Conservation (phyloP, 345 rosid genomes). For the Boechera stricta region DNA sequence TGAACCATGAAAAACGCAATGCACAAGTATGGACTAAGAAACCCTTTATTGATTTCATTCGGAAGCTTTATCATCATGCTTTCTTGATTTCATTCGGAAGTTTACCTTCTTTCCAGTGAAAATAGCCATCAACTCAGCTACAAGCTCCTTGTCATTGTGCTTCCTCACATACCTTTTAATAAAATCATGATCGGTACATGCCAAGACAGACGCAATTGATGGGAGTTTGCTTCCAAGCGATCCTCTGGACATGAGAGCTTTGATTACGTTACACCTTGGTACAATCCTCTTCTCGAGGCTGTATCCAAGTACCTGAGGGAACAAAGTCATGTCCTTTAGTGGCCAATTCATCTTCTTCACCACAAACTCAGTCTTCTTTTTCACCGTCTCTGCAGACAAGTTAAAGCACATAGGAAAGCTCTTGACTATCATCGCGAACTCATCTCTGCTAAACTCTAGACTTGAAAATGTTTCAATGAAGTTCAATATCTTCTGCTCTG, state of each 20-base stretch:
- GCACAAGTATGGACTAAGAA: not conserved
- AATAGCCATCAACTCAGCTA: not conserved
- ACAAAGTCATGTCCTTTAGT: not conserved
- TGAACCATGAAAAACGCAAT: too few relatives aligned
- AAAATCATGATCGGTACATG: not conserved
- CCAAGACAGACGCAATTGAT: not conserved
- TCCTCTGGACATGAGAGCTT: not conserved
- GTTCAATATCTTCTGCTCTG: conserved; percentile 32
- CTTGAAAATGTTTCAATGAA: conserved; percentile 36
- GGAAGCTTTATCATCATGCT: not conserved
- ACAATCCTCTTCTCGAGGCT: not conserved
- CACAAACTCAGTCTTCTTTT: not conserved
- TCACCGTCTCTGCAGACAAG: not conserved
- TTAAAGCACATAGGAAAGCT: not conserved
- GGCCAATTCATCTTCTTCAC: not conserved
- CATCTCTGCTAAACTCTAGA: conserved; percentile 37
- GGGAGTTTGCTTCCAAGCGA: not conserved
- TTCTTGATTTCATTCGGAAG: not conserved
- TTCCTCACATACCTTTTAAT: not conserved
- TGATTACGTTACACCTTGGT: not conserved
- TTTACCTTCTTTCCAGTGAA: not conserved
- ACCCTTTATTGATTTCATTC: not conserved
- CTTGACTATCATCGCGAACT: conserved; percentile 9
- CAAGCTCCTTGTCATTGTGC: not conserved
- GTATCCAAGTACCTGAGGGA: not conserved